Percentiles rank a stretch among this genome's conserved stretches.
phyloP scores from a whole-genome alignment of 2,329 filamentous ascomycete genomes.

The Fonsecaea pedrosoi region DNA sequence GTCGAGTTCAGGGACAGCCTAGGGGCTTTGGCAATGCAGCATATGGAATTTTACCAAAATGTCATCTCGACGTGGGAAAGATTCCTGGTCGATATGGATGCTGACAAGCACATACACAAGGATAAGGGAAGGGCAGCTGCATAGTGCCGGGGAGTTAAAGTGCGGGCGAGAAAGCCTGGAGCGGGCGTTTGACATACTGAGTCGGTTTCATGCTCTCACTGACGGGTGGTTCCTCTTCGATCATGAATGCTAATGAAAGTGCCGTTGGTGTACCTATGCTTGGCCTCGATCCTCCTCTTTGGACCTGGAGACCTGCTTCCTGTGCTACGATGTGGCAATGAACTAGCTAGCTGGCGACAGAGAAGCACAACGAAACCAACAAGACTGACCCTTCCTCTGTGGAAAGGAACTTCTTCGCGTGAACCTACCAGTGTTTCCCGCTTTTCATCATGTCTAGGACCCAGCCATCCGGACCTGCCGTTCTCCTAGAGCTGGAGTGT shows the following conservation, averaged over 20 bases:
- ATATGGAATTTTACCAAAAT: constrained; percentile 83
- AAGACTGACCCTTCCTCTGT: background rate
- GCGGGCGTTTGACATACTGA: background rate
- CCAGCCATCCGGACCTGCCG: background rate
- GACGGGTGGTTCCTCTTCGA: background rate
- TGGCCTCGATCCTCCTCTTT: background rate
- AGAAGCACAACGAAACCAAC: background rate
- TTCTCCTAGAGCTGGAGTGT: background rate
- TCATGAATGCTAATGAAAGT: background rate
- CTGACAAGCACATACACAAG: constrained; percentile 51
- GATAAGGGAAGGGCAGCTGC: constrained; percentile 34
- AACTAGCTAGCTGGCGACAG: too few species aligned
- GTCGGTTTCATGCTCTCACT: background rate
- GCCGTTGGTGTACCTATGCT: background rate
- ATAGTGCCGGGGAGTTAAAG: background rate
- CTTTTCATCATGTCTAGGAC: background rate
- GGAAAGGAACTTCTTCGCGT: background rate
- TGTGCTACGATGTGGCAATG: too few species aligned
- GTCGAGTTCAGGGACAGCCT: constrained; percentile 89
- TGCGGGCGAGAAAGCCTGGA: background rate
- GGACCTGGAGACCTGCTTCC: background rate
- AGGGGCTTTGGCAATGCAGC: constrained; percentile 79
- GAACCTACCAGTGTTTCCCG: background rate
- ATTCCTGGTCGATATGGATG: constrained; percentile 88
- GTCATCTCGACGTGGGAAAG: constrained; percentile 85